Evolutionary conservation across 352 stramenopile species (phyloP), one percentile per base, ranked within the genome.

Genomic region (Phytophthora tentaculata): DNA sequence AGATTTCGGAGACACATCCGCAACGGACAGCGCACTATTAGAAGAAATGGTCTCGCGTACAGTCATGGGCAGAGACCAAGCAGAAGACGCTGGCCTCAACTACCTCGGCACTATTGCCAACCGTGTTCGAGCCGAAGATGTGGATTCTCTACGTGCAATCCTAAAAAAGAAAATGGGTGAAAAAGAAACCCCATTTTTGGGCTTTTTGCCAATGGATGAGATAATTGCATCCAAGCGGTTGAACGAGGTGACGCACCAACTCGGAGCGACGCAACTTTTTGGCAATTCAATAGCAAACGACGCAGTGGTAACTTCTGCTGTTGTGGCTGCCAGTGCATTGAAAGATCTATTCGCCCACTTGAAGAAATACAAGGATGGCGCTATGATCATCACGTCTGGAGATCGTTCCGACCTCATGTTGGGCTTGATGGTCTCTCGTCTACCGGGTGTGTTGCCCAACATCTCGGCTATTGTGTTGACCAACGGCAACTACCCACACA

Each of bases 81-180:
- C 83, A 14, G 72, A 89, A 43, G 74, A 59, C 6, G 79, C 80
- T 3, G 83, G 81, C 0, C 71, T 94, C 22, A 82, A 75, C 32
- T 92, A 77, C 70, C 85, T 94, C 43, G 86, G 86, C 17, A 88
- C 76, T 28, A 90, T 94, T 60, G 81, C 82, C 55, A 94, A 94
- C 69, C 83, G 86, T 24, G 86, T 94, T 17, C 69, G 64, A 5
- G 56, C 69, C 0, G 53, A 52, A 5, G 74, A 92, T 16, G 53
- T 77, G 2, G 50, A 74, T 9, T 70, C 75, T 17, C 62, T 90
- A 41, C 76, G 74, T 16, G 45, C 9, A 72, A 76, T 22, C 59
- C 35, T 43, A 10, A 43, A 43, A 43, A 17, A 7, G 14, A 43
- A 43, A 43, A n/a, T 90, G 54, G 61, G 32, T 16, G 55, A 85